Base-by-base conservation (phyloP, 2,329 filamentous ascomycete species). In the Leptographium galeiforme region DNA sequence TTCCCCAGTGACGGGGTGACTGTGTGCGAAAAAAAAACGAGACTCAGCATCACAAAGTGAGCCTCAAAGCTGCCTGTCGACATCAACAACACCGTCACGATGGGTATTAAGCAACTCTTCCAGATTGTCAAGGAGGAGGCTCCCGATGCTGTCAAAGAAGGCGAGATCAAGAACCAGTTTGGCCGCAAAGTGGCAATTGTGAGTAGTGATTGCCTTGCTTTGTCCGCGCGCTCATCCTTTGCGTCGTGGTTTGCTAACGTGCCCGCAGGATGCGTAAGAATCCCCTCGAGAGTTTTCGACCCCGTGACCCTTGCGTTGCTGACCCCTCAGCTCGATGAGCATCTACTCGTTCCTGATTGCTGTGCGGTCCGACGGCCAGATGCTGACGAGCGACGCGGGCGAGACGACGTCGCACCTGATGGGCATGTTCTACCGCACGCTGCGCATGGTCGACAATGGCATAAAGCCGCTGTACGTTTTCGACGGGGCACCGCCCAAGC, bases 401-500 rank as follows among this genome's bases (percentile, higher is more conserved):
- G 89, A 97, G 69, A 98, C 93, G 2, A 98, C 93, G 1, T 98
- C 93, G 18, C 93, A 98, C 68, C 74, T 98, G 16, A 97, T 98
- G 90, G 93, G 93, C 64, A 91, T 98, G 83, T 98, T 98, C 75
- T 98, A 98, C 75, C 90, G 93, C 62, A 98, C 93, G 2, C 78
- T 98, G 8, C 89, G 93, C 62, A 97, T 98, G 73, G 88, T 97
- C 63, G 93, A 98, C 71, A 97, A 96, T 63, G 93, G 93, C 55
- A 97, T 98, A 73, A 98, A 98, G 67, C 93, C 93, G 1, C 79
- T 98, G 60, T 98, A 95, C 68, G 91, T 98, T 55, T 98, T 98
- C 67, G 93, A 98, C 62, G 93, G 93, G 55, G 89, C 90, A 11
- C 93, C 93, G 18, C 93, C 93, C 0, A 97, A 96, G 68, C 83